A percentile compares a stretch with the other conserved stretches of the same genome.
Evolutionary conservation across 129 eudicot genomes (phyloP).

Genomic region (Ambrosia artemisiifolia): DNA sequence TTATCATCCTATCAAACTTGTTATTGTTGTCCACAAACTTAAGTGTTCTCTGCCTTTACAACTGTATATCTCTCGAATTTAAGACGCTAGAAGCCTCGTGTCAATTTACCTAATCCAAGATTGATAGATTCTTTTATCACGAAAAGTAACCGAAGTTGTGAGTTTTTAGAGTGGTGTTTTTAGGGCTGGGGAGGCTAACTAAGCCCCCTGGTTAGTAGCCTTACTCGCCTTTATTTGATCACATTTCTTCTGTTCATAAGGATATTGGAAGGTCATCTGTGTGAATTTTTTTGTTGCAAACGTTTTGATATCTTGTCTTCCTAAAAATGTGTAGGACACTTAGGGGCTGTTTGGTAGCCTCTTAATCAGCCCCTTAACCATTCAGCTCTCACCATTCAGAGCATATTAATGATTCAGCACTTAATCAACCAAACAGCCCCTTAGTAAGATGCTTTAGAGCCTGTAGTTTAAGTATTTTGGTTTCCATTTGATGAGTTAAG

Average conservation of each 20-base stretch:
- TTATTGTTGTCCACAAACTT: slow-evolving; percentile 34
- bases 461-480: too few relatives aligned
- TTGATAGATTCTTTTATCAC: slow-evolving; percentile 5
- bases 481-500: too few relatives aligned
- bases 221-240: not conserved
- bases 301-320: too few relatives aligned
- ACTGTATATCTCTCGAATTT: slow-evolving; percentile 7
- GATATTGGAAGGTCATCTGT: too few relatives aligned
- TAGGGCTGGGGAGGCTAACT: not conserved
- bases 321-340: too few relatives aligned
- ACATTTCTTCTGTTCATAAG: not conserved
- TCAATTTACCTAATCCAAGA: slow-evolving; percentile 4
- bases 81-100: slow-evolving; percentile 21
- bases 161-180: not conserved
- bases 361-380: too few relatives aligned
- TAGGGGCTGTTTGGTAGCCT: too few relatives aligned
- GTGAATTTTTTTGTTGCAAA: not conserved
- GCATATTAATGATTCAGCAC: too few relatives aligned
- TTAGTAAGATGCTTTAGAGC: too few relatives aligned
- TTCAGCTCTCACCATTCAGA: too few relatives aligned
- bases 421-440: too few relatives aligned
- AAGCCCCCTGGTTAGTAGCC: not conserved
- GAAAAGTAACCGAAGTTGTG: not conserved
- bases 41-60: slow-evolving; percentile 31
- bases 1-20: slow-evolving; percentile 32